Conservation (phyloP, 1,284 basidiomycete genomes). For the Peniophora sp. region DNA sequence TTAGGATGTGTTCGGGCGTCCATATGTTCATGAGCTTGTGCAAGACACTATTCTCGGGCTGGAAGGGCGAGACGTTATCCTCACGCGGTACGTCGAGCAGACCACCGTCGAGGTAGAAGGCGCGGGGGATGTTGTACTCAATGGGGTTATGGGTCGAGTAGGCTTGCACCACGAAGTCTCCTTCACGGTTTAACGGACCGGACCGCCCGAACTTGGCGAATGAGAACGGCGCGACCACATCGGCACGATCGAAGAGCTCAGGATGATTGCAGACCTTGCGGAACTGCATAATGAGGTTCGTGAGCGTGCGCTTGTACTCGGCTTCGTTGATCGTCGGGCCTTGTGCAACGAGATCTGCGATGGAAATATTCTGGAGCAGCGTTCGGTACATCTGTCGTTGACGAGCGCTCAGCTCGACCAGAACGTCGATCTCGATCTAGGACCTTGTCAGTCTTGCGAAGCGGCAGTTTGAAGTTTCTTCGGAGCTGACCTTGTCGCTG, state of each 20-base stretch:
- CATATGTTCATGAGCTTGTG: conserved; percentile 86
- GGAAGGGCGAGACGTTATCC: conserved; percentile 32
- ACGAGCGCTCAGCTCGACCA: conserved; percentile 89
- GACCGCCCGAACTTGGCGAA: conserved; percentile 83
- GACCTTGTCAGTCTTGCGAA: neutral
- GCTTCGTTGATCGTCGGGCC: conserved; percentile 86
- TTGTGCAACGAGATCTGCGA: conserved; percentile 90
- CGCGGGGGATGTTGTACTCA: conserved; percentile 66
- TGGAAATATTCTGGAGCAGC: conserved; percentile 88
- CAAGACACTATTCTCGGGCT: conserved; percentile 56
- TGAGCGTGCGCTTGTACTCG: conserved; percentile 86
- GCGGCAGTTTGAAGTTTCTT: neutral
- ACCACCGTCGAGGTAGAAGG: conserved; percentile 79
- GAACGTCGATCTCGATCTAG: conserved; percentile 94
- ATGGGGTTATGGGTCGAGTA: conserved; percentile 89
- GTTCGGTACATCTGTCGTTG: conserved; percentile 92
- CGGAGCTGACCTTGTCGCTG: conserved; percentile 84
- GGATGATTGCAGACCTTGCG: conserved; percentile 99
- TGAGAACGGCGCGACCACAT: conserved; percentile 89
- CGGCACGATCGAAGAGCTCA: conserved; percentile 95
- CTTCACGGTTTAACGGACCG: conserved; percentile 77
- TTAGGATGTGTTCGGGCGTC: conserved; percentile 75
- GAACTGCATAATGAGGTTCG: conserved; percentile 99
- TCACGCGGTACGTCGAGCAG: conserved; percentile 64
- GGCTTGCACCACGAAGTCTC: conserved; percentile 75